Conservation (phyloP, 1,284 basidiomycete genomes). For the Trichosporon sp. region DNA sequence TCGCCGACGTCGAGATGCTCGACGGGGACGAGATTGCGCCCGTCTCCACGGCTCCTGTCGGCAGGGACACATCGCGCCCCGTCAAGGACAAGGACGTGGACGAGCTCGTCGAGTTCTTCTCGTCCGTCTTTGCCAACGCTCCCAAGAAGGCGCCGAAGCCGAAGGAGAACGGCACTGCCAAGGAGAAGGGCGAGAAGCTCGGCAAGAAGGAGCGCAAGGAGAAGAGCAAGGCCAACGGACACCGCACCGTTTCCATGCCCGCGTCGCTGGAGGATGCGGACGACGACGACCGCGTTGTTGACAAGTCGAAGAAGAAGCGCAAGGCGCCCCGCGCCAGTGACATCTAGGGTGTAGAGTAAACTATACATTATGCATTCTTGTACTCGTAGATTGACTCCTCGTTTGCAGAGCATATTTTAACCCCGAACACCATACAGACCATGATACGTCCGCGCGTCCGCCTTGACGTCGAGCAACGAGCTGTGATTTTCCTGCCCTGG, state of each 20-base stretch:
- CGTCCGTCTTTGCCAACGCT: constrained; percentile 5
- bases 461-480: too few relatives aligned
- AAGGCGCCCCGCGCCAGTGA: constrained; percentile 18
- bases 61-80: constrained; percentile 3
- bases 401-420: too few relatives aligned
- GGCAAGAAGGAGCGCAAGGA: constrained; percentile 11
- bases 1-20: not conserved
- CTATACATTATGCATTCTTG: constrained; percentile 3
- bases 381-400: too few relatives aligned
- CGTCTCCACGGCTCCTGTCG: not conserved
- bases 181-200: constrained; percentile 7
- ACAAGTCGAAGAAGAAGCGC: constrained; percentile 14
- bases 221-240: constrained; percentile 11
- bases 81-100: constrained; percentile 17
- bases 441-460: too few relatives aligned
- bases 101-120: constrained; percentile 17
- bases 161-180: too few relatives aligned
- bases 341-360: constrained; percentile 9
- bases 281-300: not conserved
- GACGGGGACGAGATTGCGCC: not conserved
- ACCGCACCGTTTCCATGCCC: not conserved
- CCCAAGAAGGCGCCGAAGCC: constrained; percentile 1
- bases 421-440: too few relatives aligned
- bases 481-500: too few relatives aligned
- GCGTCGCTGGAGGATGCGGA: not conserved